phyloP scores from a whole-genome alignment of 1,139 yeast species.

The Debaryomyces nepalensis region DNA sequence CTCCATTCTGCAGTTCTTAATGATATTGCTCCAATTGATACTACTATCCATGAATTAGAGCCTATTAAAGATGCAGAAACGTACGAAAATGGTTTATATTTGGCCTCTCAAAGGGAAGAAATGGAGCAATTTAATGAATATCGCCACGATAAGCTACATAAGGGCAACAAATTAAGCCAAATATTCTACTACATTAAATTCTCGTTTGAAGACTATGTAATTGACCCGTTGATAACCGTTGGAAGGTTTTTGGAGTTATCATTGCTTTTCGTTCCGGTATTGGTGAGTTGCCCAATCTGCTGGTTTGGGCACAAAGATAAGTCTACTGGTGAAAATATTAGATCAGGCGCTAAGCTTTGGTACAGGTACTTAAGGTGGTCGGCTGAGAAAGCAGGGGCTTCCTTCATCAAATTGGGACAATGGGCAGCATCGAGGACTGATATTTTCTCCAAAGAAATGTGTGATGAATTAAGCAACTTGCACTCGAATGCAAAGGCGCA shows the following conservation, averaged over 20 bases:
- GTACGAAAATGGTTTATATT: conserved; percentile 67
- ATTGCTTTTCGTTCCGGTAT: conserved; percentile 69
- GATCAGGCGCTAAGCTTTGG: conserved; percentile 75
- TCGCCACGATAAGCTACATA: conserved; percentile 29
- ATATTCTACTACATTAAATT: conserved; percentile 43
- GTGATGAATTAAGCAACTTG: conserved; percentile 73
- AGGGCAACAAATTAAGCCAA: conserved; percentile 32
- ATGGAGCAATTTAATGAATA: conserved; percentile 29
- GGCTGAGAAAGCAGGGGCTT: conserved; percentile 89
- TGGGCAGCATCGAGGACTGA: conserved; percentile 99
- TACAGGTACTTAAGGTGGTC: conserved; percentile 65
- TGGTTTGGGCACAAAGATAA: conserved; percentile 57
- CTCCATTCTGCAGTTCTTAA: conserved; percentile 23
- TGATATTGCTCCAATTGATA: conserved; percentile 41
- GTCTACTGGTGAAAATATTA: conserved; percentile 35
- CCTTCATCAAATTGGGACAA: conserved; percentile 93
- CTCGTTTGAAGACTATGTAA: conserved; percentile 51
- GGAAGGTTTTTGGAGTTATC: conserved; percentile 72
- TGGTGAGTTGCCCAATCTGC: conserved; percentile 66
- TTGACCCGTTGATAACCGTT: conserved; percentile 73
- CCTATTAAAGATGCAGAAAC: conserved; percentile 62
- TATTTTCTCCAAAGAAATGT: conserved; percentile 79
- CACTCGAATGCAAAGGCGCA: conserved; percentile 88
- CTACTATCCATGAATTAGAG: conserved; percentile 38
- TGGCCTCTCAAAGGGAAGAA: conserved; percentile 63